Percentiles rank a stretch among this genome's conserved stretches.
Evolutionary conservation across 495 filamentous ascomycete species (phyloP).

Genomic region (Choiromyces venosus): DNA sequence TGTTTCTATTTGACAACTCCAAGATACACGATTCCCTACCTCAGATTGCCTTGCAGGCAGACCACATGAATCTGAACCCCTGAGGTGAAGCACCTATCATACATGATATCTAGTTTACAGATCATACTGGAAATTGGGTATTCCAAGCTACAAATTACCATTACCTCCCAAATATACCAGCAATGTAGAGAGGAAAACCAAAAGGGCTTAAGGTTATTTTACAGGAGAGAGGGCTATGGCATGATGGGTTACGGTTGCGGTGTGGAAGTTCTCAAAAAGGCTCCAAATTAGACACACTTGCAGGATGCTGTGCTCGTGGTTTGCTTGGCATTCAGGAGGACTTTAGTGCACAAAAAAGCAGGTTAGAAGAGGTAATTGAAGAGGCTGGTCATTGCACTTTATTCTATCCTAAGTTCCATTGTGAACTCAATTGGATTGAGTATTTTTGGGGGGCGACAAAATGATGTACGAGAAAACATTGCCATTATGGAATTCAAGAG

Average conservation of each 20-base stretch:
- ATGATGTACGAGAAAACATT: slow-evolving; percentile 6
- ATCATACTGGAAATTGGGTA: background rate
- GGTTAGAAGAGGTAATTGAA: slow-evolving; percentile 1
- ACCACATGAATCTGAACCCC: slow-evolving; percentile 7
- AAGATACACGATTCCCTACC: background rate
- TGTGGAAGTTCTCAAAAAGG: background rate
- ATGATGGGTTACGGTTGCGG: background rate
- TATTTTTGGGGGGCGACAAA: slow-evolving; percentile 19
- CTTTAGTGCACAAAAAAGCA: slow-evolving; percentile 14
- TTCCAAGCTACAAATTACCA: slow-evolving; percentile 4
- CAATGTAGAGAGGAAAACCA: background rate
- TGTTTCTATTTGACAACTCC: slow-evolving; percentile 18
- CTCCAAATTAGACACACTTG: background rate
- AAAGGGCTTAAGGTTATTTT: slow-evolving; percentile 13
- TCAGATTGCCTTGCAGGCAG: background rate
- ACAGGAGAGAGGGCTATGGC: slow-evolving; percentile 16
- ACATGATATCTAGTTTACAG: slow-evolving; percentile 6
- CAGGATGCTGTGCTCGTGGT: slow-evolving; percentile 12
- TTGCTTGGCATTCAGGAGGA: slow-evolving; percentile 7
- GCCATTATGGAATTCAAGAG: slow-evolving; percentile 5
- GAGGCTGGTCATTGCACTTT: slow-evolving; percentile 1
- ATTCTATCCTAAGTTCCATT: slow-evolving; percentile 16
- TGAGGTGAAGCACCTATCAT: slow-evolving; percentile 12
- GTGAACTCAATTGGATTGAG: slow-evolving; percentile 21
- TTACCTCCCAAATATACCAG: background rate